These are phyloP conservation scores for Sporodiniella umbellata DNA, from an alignment of 371 early-diverging fungal species.

Conservation along the genomic window DNA sequence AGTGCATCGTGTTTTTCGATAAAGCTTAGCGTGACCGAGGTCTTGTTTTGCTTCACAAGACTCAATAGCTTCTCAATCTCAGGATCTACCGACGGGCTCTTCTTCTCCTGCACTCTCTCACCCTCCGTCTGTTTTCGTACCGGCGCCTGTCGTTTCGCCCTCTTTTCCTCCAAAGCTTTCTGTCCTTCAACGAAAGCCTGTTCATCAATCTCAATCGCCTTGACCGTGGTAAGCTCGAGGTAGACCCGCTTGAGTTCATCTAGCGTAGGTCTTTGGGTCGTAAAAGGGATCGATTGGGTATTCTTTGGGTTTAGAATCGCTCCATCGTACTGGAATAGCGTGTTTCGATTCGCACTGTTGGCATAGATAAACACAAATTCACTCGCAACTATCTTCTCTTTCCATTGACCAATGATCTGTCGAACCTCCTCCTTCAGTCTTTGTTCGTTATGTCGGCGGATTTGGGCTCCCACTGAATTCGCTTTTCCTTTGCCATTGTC, in stretches of 20 bases:
- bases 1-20: slow-evolving; percentile 36
- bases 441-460: slow-evolving; percentile 88
- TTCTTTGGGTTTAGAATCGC: slow-evolving; percentile 49
- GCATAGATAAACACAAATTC: slow-evolving; percentile 70
- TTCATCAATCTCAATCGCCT: slow-evolving; percentile 45
- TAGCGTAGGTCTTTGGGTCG: slow-evolving; percentile 73
- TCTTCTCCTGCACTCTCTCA: not conserved
- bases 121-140: slow-evolving; percentile 2
- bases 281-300: slow-evolving; percentile 71
- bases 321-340: slow-evolving; percentile 62
- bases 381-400: slow-evolving; percentile 44
- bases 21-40: slow-evolving; percentile 36
- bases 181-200: slow-evolving; percentile 22
- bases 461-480: slow-evolving; percentile 87
- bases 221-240: slow-evolving; percentile 50
- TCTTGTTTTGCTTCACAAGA: slow-evolving; percentile 56
- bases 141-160: slow-evolving; percentile 1
- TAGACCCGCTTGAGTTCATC: slow-evolving; percentile 56
- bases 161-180: slow-evolving; percentile 23
- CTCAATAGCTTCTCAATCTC: slow-evolving; percentile 37
- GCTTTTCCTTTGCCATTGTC: slow-evolving; percentile 84
- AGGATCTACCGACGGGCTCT: slow-evolving; percentile 12
- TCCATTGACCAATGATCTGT: slow-evolving; percentile 69
- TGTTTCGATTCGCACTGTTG: slow-evolving; percentile 58
- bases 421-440: slow-evolving; percentile 76